Conservation (phyloP, 306 rosid species). For the Parietaria judaica region DNA sequence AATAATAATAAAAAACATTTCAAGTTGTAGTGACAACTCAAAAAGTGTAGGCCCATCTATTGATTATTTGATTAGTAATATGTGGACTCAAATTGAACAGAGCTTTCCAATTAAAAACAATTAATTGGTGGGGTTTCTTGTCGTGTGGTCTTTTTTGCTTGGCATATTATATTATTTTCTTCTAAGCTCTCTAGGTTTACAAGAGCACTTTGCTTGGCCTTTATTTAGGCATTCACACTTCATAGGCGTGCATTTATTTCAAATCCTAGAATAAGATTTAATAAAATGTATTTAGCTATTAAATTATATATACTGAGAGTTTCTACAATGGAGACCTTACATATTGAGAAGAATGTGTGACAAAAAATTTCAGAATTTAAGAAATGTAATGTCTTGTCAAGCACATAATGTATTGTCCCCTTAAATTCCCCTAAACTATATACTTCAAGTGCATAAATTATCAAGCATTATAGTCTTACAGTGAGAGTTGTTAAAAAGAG, state of each 20-base stretch:
- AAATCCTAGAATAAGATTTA: too few relatives aligned
- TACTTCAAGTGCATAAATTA: too few relatives aligned
- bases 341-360: background rate
- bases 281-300: too few relatives aligned
- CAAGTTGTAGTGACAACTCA: background rate
- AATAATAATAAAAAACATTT: background rate
- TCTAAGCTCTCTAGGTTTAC: background rate
- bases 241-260: too few relatives aligned
- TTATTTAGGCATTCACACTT: background rate
- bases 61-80: background rate
- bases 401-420: too few relatives aligned
- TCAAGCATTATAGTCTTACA: too few relatives aligned
- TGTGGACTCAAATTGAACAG: conserved; percentile 1
- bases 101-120: background rate
- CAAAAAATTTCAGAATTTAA: background rate
- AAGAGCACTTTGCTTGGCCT: background rate
- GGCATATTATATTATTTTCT: background rate
- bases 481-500: too few relatives aligned
- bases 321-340: too few relatives aligned
- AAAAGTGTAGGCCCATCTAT: background rate
- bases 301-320: too few relatives aligned
- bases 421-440: too few relatives aligned
- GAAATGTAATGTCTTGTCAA: too few relatives aligned
- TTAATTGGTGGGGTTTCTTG: background rate
- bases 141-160: background rate